These are phyloP conservation scores for Tetracladium maxilliforme DNA, from an alignment of 2,329 filamentous ascomycete species.

Conservation along the genomic window DNA sequence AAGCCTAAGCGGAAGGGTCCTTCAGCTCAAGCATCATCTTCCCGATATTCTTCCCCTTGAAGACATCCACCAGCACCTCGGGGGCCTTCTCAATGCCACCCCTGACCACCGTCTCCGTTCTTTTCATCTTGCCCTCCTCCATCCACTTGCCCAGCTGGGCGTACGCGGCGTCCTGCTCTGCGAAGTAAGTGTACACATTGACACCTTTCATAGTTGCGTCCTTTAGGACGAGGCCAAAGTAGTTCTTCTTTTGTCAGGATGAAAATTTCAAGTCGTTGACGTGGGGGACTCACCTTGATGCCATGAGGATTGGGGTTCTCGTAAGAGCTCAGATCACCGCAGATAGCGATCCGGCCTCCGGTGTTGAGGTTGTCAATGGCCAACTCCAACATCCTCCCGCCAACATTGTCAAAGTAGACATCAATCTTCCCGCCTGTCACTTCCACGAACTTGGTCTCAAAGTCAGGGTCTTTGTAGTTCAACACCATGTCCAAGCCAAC, in stretches of 20 bases:
- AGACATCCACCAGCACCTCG: constrained; percentile 30
- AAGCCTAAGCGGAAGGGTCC: too few relatives aligned
- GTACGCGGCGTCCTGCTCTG: constrained; percentile 29
- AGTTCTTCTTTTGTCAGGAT: too few relatives aligned
- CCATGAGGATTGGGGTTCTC: too few relatives aligned
- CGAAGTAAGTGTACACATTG: constrained; percentile 37
- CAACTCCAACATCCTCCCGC: constrained; percentile 6
- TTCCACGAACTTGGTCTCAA: constrained; percentile 41
- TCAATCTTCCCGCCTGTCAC: constrained; percentile 42
- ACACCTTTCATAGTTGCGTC: constrained; percentile 30
- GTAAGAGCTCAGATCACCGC: too few relatives aligned
- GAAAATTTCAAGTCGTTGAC: too few relatives aligned
- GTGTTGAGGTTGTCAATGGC: too few relatives aligned
- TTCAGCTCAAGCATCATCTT: too few relatives aligned
- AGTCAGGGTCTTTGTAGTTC: constrained; percentile 54
- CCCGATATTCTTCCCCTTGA: constrained; percentile 34
- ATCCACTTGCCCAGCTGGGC: constrained; percentile 33
- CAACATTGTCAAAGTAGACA: constrained; percentile 55
- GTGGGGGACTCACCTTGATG: too few relatives aligned
- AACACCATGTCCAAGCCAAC: constrained; percentile 53
- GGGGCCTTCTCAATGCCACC: constrained; percentile 33
- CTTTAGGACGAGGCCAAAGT: constrained; percentile 20
- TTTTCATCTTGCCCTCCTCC: constrained; percentile 33
- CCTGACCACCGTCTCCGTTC: constrained; percentile 34
- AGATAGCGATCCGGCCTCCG: too few relatives aligned